These are phyloP conservation scores for Sorghum bicolor DNA, from an alignment of 176 grass and related monocot genomes.

Conservation along the genomic window Sorghum_bicolor_NCBIv3 NC_012870.2:7886001-7886500, in stretches of 20 bases:
- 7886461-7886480: background rate
- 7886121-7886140: background rate
- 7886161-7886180: background rate
- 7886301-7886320: background rate
- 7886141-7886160: background rate
- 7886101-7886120: background rate
- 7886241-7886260: background rate
- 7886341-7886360: background rate
- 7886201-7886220: background rate
- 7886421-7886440: background rate
- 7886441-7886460: background rate
- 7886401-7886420: background rate
- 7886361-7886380: background rate
- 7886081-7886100: background rate
- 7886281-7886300: background rate
- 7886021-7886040: conserved; percentile 82
- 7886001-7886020: conserved; percentile 89
- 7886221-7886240: background rate
- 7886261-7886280: background rate
- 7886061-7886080: background rate
- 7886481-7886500: background rate
- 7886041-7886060: conserved; percentile 78
- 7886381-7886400: background rate
- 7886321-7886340: background rate
- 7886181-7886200: background rate